These are phyloP conservation scores for Blastobotrys indianensis DNA, from an alignment of 1,139 yeast genomes.

Conservation along the genomic window DNA sequence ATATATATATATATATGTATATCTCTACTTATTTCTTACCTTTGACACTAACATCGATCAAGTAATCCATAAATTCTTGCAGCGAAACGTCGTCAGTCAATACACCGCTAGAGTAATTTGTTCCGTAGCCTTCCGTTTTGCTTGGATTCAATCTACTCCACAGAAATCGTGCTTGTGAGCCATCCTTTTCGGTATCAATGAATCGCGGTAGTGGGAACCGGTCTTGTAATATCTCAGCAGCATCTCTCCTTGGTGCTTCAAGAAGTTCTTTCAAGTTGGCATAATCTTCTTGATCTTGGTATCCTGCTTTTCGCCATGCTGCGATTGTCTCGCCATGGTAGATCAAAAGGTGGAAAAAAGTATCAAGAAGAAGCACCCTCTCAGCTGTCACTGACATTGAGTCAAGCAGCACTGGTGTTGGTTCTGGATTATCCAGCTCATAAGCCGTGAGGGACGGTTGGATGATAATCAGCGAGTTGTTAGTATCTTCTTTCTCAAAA, in stretches of 20 bases:
- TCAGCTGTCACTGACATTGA: constrained; percentile 59
- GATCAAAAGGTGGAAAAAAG: constrained; percentile 67
- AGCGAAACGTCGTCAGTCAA: constrained; percentile 67
- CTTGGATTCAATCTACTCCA: constrained; percentile 73
- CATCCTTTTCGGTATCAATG: constrained; percentile 70
- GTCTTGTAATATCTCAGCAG: constrained; percentile 59
- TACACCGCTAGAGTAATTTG: constrained; percentile 25
- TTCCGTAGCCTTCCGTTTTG: constrained; percentile 35
- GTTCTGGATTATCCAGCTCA: constrained; percentile 51
- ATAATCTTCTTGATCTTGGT: constrained; percentile 61
- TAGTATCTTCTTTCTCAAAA: constrained; percentile 60
- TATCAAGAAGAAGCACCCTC: constrained; percentile 59
- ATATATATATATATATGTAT: too few relatives aligned
- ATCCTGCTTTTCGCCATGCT: constrained; percentile 62
- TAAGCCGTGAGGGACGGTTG: constrained; percentile 68
- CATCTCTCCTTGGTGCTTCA: constrained; percentile 62
- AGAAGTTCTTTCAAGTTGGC: constrained; percentile 55
- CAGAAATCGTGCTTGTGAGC: constrained; percentile 71
- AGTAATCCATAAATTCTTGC: constrained; percentile 58
- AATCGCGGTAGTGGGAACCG: constrained; percentile 70
- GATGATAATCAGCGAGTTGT: constrained; percentile 63
- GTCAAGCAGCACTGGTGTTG: constrained; percentile 61
- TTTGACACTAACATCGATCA: constrained; percentile 33
- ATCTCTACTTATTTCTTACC: constrained; percentile 1
- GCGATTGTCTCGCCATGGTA: constrained; percentile 66